These are phyloP conservation scores for Cupressus sempervirens DNA, from an alignment of 75 land plant species.

Conservation along the genomic window DNA sequence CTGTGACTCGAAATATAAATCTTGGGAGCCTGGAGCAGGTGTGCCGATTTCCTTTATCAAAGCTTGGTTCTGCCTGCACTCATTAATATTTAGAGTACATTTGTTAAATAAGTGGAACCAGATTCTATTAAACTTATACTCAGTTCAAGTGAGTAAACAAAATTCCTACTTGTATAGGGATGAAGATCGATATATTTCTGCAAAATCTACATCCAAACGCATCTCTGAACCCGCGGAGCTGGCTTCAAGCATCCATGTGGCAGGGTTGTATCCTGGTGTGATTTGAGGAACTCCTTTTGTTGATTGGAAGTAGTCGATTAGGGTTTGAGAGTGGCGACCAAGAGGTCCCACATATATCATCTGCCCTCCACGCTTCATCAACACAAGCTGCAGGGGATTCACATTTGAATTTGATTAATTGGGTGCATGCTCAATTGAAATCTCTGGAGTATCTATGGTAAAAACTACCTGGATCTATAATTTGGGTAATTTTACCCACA, in stretches of 20 bases:
- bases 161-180: conserved; percentile 19
- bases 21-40: conserved; percentile 52
- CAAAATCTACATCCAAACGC: conserved; percentile 29
- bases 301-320: conserved; percentile 46
- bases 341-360: conserved; percentile 25
- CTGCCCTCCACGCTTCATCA: conserved; percentile 29
- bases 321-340: conserved; percentile 35
- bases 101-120: neutral
- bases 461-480: no score
- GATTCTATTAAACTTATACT: no score
- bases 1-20: conserved; percentile 57
- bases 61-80: conserved; percentile 45
- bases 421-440: neutral
- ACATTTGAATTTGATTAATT: neutral
- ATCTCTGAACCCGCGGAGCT: conserved; percentile 17
- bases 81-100: neutral
- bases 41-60: conserved; percentile 50
- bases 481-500: no score
- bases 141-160: no score
- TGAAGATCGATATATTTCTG: conserved; percentile 24
- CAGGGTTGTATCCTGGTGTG: conserved; percentile 31
- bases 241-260: conserved; percentile 60
- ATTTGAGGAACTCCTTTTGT: conserved; percentile 15
- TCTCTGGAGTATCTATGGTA: no score
- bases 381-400: conserved; percentile 23